A percentile compares a stretch with the other conserved stretches of the same genome.
Conservation (phyloP, 2,329 filamentous ascomycete species). For the Alternaria brassicae region DNA sequence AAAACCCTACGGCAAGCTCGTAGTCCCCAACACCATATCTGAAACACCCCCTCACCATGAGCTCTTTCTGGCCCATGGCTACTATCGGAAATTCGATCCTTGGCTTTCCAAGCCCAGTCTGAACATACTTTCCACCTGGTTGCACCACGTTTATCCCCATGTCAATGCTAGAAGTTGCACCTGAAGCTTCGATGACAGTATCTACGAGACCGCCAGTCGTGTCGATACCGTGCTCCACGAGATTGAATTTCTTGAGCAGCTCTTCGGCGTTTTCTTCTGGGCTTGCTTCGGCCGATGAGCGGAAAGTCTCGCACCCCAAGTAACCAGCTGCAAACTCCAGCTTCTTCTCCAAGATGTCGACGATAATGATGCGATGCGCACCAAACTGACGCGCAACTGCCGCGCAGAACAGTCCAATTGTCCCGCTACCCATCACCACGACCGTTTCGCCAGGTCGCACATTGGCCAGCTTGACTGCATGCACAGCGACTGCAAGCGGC, state of each 20-base stretch:
- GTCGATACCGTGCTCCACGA: slow-evolving; percentile 61
- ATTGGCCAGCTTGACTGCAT: slow-evolving; percentile 79
- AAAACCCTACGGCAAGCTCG: slow-evolving; percentile 36
- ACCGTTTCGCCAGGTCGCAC: slow-evolving; percentile 84
- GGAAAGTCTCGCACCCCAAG: slow-evolving; percentile 77
- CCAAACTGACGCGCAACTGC: slow-evolving; percentile 71
- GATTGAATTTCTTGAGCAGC: slow-evolving; percentile 65
- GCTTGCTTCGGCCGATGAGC: slow-evolving; percentile 62
- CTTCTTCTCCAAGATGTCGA: slow-evolving; percentile 85
- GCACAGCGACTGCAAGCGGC: slow-evolving; percentile 85
- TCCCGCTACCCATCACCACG: slow-evolving; percentile 87
- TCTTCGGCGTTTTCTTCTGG: slow-evolving; percentile 72
- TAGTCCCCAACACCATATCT: slow-evolving; percentile 45
- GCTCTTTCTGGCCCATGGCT: slow-evolving; percentile 84
- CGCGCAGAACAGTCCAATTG: slow-evolving; percentile 85
- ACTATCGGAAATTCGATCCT: slow-evolving; percentile 95
- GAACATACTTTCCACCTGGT: slow-evolving; percentile 94
- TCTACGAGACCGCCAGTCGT: slow-evolving; percentile 75
- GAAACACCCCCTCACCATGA: slow-evolving; percentile 55
- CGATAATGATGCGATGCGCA: slow-evolving; percentile 86
- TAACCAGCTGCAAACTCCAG: slow-evolving; percentile 82
- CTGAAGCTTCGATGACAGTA: slow-evolving; percentile 88
- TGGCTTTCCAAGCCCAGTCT: slow-evolving; percentile 90
- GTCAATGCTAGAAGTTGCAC: slow-evolving; percentile 85
- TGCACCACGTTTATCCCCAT: slow-evolving; percentile 85